phyloP scores from a whole-genome alignment of 2,329 filamentous ascomycete species.

The Lecanicillium sp. region DNA sequence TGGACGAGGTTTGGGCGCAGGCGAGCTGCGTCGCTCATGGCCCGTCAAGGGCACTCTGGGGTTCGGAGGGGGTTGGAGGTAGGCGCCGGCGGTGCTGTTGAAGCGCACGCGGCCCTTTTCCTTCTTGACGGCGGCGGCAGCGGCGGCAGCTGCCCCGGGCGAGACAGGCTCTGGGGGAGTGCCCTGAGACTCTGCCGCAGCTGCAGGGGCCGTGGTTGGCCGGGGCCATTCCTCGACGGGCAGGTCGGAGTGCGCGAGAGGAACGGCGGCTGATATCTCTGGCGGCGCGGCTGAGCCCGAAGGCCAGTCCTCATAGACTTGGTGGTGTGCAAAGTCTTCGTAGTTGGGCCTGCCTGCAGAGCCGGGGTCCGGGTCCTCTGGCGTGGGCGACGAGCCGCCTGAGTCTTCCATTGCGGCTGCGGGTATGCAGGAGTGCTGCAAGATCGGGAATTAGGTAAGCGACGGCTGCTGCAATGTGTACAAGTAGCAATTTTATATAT shows the following conservation, averaged over 20 bases:
- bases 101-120: conserved; percentile 44
- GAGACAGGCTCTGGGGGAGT: neutral
- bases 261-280: conserved; percentile 5
- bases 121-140: conserved; percentile 26
- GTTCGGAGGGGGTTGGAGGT: conserved; percentile 20
- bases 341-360: conserved; percentile 11
- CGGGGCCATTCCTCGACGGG: conserved; percentile 10
- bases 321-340: conserved; percentile 14
- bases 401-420: conserved; percentile 11
- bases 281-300: conserved; percentile 4
- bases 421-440: neutral
- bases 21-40: conserved; percentile 16
- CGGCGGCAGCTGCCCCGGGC: conserved; percentile 11
- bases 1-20: conserved; percentile 4
- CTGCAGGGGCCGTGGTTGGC: conserved; percentile 3
- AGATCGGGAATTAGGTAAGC: no score
- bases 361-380: conserved; percentile 12
- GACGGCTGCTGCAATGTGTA: no score
- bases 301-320: conserved; percentile 10
- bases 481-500: no score
- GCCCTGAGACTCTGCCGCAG: neutral
- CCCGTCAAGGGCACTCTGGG: conserved; percentile 16
- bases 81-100: conserved; percentile 38
- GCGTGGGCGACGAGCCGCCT: conserved; percentile 4
- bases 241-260: no score